Conservation (phyloP, 495 filamentous ascomycete species). For the Penicillium pancosmium region DNA sequence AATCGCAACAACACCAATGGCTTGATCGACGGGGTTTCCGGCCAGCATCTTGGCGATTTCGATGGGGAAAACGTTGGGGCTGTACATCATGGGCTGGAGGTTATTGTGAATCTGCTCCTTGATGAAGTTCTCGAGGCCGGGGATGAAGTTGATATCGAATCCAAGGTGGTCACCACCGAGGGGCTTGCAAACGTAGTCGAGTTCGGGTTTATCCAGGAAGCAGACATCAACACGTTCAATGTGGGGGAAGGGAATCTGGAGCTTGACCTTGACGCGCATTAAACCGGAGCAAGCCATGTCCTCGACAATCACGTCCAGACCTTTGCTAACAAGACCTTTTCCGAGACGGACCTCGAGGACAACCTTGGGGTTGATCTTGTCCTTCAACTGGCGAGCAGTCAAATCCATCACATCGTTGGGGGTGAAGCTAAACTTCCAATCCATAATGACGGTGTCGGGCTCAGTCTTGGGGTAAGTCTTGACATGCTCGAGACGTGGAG, state of each 20-base stretch:
- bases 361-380: slow-evolving; percentile 96
- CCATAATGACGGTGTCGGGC: slow-evolving; percentile 95
- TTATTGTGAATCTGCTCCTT: slow-evolving; percentile 94
- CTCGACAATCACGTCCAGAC: slow-evolving; percentile 95
- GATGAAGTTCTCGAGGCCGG: slow-evolving; percentile 90
- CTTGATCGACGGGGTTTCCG: slow-evolving; percentile 91
- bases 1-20: slow-evolving; percentile 90
- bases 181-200: slow-evolving; percentile 97
- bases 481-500: slow-evolving; percentile 93
- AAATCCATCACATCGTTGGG: slow-evolving; percentile 92
- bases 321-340: slow-evolving; percentile 93
- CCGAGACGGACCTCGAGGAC: slow-evolving; percentile 91
- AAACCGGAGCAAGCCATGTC: slow-evolving; percentile 93
- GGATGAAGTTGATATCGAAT: slow-evolving; percentile 99
- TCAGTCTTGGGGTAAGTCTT: slow-evolving; percentile 97
- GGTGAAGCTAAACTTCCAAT: slow-evolving; percentile 99
- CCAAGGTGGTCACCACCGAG: slow-evolving; percentile 93
- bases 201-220: slow-evolving; percentile 73
- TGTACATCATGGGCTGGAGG: slow-evolving; percentile 94
- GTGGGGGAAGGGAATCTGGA: slow-evolving; percentile 94
- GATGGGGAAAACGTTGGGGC: slow-evolving; percentile 95
- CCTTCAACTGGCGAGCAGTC: slow-evolving; percentile 84
- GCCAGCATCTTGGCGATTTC: slow-evolving; percentile 98
- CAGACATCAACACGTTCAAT: slow-evolving; percentile 90
- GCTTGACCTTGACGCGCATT: slow-evolving; percentile 96